Conservation (phyloP, 2,329 filamentous ascomycete species). For the Atkinsonella texensis region DNA sequence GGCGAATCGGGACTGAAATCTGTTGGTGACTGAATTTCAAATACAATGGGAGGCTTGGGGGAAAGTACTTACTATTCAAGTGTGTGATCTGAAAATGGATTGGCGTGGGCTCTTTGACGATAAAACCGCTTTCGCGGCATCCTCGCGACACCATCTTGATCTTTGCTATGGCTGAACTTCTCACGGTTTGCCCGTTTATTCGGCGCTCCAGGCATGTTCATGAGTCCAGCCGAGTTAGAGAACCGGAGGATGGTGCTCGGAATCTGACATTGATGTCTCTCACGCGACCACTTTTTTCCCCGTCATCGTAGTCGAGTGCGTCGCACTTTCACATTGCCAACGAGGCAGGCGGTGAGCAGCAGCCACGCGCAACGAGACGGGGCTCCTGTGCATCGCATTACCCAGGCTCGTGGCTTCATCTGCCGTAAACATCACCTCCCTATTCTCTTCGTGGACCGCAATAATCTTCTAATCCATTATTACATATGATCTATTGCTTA, state of each 20-base stretch:
- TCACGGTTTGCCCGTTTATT: slow-evolving; percentile 55
- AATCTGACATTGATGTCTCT: background rate
- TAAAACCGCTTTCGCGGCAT: slow-evolving; percentile 94
- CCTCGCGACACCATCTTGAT: slow-evolving; percentile 40
- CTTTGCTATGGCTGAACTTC: slow-evolving; percentile 46
- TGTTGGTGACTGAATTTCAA: slow-evolving; percentile 3
- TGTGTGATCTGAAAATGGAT: slow-evolving; percentile 91
- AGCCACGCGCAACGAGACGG: background rate
- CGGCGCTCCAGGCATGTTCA: slow-evolving; percentile 17
- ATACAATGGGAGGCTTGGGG: background rate
- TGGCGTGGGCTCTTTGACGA: slow-evolving; percentile 89
- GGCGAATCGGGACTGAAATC: slow-evolving; percentile 61
- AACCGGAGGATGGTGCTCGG: background rate
- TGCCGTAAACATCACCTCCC: background rate
- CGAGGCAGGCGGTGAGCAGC: slow-evolving; percentile 10
- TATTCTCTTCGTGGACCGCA: too few relatives aligned
- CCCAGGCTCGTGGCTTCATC: background rate
- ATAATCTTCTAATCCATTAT: too few relatives aligned
- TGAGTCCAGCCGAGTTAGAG: background rate
- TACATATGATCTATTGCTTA: too few relatives aligned
- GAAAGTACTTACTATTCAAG: slow-evolving; percentile 60
- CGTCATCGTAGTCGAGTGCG: background rate
- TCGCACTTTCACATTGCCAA: background rate
- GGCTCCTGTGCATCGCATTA: background rate
- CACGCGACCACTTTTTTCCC: background rate